phyloP scores from a whole-genome alignment of 306 rosid genomes.

The Cucumis cinereus region DNA sequence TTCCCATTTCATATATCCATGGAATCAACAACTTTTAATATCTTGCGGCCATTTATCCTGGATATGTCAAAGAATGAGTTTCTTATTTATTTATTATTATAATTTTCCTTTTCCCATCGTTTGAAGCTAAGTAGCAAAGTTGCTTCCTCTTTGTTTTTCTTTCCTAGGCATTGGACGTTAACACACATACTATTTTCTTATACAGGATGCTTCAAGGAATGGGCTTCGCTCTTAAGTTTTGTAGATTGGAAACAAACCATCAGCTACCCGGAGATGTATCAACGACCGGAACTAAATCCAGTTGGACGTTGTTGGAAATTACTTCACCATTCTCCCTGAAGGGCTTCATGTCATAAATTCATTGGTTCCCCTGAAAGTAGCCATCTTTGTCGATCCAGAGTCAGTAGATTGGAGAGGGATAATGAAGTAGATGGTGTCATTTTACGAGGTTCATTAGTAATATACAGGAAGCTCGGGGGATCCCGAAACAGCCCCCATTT shows the following conservation, averaged over 20 bases:
- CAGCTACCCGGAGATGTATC: constrained; percentile 7
- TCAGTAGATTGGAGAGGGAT: constrained; percentile 4
- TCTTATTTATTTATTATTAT: background rate
- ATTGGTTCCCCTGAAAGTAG: constrained; percentile 1
- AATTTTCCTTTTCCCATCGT: background rate
- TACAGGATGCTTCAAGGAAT: constrained; percentile 42
- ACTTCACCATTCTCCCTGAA: background rate
- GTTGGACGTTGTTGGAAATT: background rate
- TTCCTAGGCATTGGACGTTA: background rate
- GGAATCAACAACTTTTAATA: background rate
- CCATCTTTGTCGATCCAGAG: background rate
- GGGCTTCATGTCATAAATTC: background rate
- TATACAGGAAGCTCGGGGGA: background rate
- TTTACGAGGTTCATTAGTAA: background rate
- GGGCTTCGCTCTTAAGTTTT: constrained; percentile 17
- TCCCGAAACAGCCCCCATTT: background rate
- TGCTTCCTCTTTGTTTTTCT: background rate
- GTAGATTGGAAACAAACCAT: background rate
- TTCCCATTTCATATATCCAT: background rate
- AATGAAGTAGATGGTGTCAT: background rate
- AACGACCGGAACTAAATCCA: background rate
- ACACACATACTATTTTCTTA: constrained; percentile 5
- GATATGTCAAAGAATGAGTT: background rate
- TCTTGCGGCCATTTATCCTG: background rate
- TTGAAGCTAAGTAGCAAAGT: background rate